Percentiles rank a stretch among this genome's conserved stretches.
Evolutionary conservation across 192 early-diverging fungal genomes (phyloP).

Genomic region (Mortierella hygrophila): DNA sequence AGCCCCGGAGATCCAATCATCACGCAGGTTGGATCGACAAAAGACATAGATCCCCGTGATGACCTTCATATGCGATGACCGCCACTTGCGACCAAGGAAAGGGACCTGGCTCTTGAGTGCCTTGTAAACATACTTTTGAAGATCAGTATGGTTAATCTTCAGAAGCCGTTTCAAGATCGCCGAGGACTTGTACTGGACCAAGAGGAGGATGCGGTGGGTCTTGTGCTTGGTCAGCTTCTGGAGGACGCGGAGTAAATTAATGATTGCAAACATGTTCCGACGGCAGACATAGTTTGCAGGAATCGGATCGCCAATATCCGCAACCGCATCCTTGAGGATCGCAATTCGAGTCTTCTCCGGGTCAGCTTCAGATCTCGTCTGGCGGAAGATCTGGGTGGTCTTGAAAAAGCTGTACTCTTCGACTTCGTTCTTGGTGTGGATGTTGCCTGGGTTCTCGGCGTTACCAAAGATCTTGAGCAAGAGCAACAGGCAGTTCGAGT

Average conservation of each 20-base stretch:
- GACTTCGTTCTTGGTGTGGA: conserved; percentile 64
- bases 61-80: conserved; percentile 86
- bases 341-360: conserved; percentile 22
- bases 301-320: conserved; percentile 43
- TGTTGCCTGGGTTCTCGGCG: conserved; percentile 65
- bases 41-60: conserved; percentile 81
- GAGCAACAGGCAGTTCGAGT: conserved; percentile 86
- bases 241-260: conserved; percentile 80
- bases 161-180: conserved; percentile 83
- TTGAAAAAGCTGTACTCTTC: conserved; percentile 61
- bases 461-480: conserved; percentile 88
- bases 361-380: conserved; percentile 16
- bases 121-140: conserved; percentile 84
- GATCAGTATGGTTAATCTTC: conserved; percentile 74
- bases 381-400: conserved; percentile 45
- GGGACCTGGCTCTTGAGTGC: conserved; percentile 85
- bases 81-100: conserved; percentile 85
- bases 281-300: conserved; percentile 56
- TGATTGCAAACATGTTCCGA: conserved; percentile 77
- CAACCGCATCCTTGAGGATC: conserved; percentile 22
- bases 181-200: conserved; percentile 89
- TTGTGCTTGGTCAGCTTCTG: conserved; percentile 88
- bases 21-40: conserved; percentile 70
- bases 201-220: conserved; percentile 76
- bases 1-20: conserved; percentile 76